These are phyloP conservation scores for Exidia glandulosa DNA, from an alignment of 768 basidiomycete genomes.

Conservation along the genomic window DNA sequence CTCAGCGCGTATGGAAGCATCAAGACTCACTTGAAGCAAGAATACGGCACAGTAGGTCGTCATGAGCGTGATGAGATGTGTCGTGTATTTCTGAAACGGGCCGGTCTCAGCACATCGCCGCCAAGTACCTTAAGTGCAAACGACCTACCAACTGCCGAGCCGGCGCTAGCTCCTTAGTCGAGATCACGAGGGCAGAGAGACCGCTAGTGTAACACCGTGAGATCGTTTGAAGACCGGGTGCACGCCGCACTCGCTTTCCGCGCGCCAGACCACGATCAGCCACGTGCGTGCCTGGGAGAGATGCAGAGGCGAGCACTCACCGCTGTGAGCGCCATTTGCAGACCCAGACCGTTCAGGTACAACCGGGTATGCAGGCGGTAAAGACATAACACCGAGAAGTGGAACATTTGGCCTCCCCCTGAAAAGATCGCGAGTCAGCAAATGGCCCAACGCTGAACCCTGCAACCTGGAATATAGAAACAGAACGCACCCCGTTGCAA, in stretches of 20 bases:
- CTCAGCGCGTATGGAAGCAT: not conserved
- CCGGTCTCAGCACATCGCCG: not conserved
- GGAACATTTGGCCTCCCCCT: slow-evolving; percentile 69
- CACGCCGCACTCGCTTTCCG: slow-evolving; percentile 27
- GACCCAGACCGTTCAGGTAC: slow-evolving; percentile 77
- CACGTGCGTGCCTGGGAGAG: not conserved
- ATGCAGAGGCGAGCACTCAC: slow-evolving; percentile 24
- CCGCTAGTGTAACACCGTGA: slow-evolving; percentile 67
- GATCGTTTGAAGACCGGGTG: slow-evolving; percentile 56
- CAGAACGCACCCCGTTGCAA: slow-evolving; percentile 57
- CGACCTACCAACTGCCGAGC: slow-evolving; percentile 59
- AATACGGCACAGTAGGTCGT: slow-evolving; percentile 79
- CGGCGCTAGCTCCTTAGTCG: slow-evolving; percentile 60
- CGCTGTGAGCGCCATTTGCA: slow-evolving; percentile 49
- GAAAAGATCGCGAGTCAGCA: slow-evolving; percentile 9
- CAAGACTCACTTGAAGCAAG: slow-evolving; percentile 48
- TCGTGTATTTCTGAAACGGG: slow-evolving; percentile 56
- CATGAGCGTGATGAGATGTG: slow-evolving; percentile 79
- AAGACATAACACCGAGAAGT: slow-evolving; percentile 60
- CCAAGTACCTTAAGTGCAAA: slow-evolving; percentile 4
- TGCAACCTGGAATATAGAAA: not conserved
- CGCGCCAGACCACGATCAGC: not conserved
- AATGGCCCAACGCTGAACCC: not conserved
- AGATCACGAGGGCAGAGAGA: slow-evolving; percentile 55
- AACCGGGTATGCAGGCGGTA: slow-evolving; percentile 71